These are phyloP conservation scores for Aspergillus sp. DNA, from an alignment of 2,329 filamentous ascomycete genomes.

Conservation along the genomic window DNA sequence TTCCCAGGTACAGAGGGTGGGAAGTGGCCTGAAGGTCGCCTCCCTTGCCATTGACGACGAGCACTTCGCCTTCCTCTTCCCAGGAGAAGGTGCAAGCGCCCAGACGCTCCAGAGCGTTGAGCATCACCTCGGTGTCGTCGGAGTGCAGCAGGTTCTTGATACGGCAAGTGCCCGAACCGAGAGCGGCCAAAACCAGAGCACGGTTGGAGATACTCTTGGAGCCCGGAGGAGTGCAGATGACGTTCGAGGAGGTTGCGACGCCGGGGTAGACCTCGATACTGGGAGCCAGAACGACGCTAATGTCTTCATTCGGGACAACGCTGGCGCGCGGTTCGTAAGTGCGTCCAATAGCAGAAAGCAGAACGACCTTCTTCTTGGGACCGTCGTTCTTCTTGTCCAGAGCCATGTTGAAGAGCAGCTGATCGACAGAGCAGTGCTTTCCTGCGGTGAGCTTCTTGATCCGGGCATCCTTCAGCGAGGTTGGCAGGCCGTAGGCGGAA, in stretches of 20 bases:
- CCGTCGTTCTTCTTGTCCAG: conserved; percentile 99
- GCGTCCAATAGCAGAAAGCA: conserved; percentile 85
- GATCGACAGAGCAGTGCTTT: conserved; percentile 83
- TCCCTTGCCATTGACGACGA: conserved; percentile 89
- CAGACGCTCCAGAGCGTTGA: conserved; percentile 83
- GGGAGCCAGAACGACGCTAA: conserved; percentile 79
- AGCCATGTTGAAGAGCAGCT: conserved; percentile 87
- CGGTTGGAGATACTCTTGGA: conserved; percentile 98
- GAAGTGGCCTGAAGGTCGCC: conserved; percentile 76
- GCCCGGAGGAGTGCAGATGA: conserved; percentile 83
- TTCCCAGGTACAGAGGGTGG: conserved; percentile 85
- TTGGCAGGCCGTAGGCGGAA: conserved; percentile 87
- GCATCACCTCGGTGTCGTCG: conserved; percentile 96
- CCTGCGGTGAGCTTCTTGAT: conserved; percentile 80
- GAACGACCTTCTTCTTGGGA: conserved; percentile 90
- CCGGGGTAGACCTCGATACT: conserved; percentile 74
- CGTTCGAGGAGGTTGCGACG: conserved; percentile 64
- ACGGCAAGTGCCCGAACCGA: conserved; percentile 80
- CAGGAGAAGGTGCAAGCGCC: conserved; percentile 87
- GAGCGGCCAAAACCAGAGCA: conserved; percentile 87
- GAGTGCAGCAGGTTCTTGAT: conserved; percentile 94
- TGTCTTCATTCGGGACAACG: conserved; percentile 81
- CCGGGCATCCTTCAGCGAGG: conserved; percentile 78
- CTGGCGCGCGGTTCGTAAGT: conserved; percentile 86
- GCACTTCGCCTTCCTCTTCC: conserved; percentile 90